A percentile compares a stretch with the other conserved stretches of the same genome.
Conservation (phyloP, 2,329 filamentous ascomycete species). For the Fusarium sp. region DNA sequence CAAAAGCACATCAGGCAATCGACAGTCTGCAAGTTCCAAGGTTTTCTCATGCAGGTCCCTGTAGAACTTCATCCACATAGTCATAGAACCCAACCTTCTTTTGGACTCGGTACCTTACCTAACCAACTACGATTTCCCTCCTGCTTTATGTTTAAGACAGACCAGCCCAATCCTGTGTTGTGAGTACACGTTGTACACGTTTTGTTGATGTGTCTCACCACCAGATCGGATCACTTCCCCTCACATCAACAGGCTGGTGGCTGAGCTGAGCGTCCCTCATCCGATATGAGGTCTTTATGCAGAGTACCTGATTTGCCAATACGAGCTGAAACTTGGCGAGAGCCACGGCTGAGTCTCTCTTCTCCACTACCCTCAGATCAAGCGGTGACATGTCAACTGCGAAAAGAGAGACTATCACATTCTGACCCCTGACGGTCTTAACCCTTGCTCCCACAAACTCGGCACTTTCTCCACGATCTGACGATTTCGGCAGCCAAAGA, state of each 20-base stretch:
- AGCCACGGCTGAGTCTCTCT: background rate
- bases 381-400: constrained; percentile 21
- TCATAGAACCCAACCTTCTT: background rate
- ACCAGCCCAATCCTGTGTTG: background rate
- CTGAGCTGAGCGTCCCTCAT: constrained; percentile 12
- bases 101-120: background rate
- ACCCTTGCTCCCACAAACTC: constrained; percentile 7
- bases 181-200: constrained; percentile 5
- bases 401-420: constrained; percentile 24
- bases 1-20: background rate
- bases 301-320: constrained; percentile 1
- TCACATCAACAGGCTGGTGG: constrained; percentile 13
- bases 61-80: constrained; percentile 2
- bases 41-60: constrained; percentile 6
- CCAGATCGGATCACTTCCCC: background rate
- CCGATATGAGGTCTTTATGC: constrained; percentile 5
- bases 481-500: constrained; percentile 25
- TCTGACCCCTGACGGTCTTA: constrained; percentile 11
- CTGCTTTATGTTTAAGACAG: constrained; percentile 16
- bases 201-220: constrained; percentile 25
- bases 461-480: constrained; percentile 26
- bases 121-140: background rate
- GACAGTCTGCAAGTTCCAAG: constrained; percentile 5
- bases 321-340: background rate
- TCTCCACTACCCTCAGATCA: constrained; percentile 4